These are phyloP conservation scores for Emydomyces testavorans DNA, from an alignment of 2,329 filamentous ascomycete genomes.

Conservation along the genomic window DNA sequence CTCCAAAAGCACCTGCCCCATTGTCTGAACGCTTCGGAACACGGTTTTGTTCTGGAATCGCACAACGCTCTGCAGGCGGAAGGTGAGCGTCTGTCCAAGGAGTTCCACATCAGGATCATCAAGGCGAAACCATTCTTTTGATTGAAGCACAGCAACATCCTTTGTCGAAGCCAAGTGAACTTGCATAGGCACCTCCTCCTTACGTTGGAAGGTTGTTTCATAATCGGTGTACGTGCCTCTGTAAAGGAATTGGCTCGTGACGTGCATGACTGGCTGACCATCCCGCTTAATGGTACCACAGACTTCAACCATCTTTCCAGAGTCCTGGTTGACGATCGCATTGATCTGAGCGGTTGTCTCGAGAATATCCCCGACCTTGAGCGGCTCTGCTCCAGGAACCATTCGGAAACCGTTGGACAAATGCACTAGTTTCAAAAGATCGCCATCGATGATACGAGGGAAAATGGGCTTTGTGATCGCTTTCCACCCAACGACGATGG, in stretches of 20 bases:
- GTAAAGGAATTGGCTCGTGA: constrained; percentile 96
- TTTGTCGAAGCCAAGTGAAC: constrained; percentile 75
- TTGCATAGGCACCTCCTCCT: constrained; percentile 90
- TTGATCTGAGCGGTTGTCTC: constrained; percentile 93
- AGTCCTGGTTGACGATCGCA: constrained; percentile 93
- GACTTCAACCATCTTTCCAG: constrained; percentile 99
- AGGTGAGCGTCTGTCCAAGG: constrained; percentile 83
- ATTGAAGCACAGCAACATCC: constrained; percentile 85
- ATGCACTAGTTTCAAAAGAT: constrained; percentile 90
- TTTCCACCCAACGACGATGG: constrained; percentile 97
- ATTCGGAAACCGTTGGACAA: constrained; percentile 97
- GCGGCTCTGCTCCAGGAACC: constrained; percentile 84
- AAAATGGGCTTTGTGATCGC: constrained; percentile 99
- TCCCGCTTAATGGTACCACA: constrained; percentile 87
- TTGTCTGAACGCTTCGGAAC: constrained; percentile 82
- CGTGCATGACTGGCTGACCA: constrained; percentile 84
- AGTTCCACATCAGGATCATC: constrained; percentile 77
- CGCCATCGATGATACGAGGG: constrained; percentile 88
- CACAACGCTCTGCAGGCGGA: constrained; percentile 85
- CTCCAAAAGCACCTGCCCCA: constrained; percentile 85
- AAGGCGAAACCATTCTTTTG: constrained; percentile 94
- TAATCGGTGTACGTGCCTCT: constrained; percentile 84
- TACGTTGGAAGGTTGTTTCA: constrained; percentile 97
- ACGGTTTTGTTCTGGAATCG: constrained; percentile 91
- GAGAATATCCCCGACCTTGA: constrained; percentile 90